These are phyloP conservation scores for Hemisphaericaspora nanyangensis DNA, from an alignment of 805 yeast genomes.

Conservation along the genomic window DNA sequence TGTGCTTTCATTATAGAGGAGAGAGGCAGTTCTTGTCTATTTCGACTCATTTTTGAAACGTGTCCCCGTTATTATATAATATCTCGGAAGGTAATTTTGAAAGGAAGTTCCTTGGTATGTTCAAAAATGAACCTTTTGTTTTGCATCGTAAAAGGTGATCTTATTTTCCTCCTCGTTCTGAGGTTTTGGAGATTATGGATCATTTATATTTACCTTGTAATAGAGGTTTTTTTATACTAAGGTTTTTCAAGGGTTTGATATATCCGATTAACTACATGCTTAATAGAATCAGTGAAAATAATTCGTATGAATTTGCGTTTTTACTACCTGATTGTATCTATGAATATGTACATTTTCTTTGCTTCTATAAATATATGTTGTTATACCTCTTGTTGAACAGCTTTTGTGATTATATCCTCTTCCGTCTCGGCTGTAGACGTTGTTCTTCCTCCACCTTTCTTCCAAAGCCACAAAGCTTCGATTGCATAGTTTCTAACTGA, in stretches of 20 bases:
- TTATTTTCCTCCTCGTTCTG: no score
- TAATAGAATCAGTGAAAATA: neutral
- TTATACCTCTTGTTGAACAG: slow-evolving; percentile 4
- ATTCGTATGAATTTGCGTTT: neutral
- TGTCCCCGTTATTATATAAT: no score
- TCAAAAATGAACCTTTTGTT: no score
- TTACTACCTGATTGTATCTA: neutral
- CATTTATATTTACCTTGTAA: no score
- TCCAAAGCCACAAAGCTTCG: slow-evolving; percentile 92
- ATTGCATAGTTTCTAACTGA: slow-evolving; percentile 80
- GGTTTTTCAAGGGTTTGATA: neutral
- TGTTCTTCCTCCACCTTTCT: slow-evolving; percentile 43
- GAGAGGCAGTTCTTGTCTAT: neutral
- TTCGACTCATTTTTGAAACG: no score
- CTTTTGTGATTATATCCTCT: slow-evolving; percentile 22
- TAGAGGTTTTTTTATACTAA: no score
- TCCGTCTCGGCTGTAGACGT: slow-evolving; percentile 13
- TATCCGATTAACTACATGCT: neutral
- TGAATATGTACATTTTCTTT: slow-evolving; percentile 11
- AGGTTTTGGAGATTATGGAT: no score
- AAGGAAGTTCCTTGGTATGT: no score
- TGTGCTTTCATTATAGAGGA: no score
- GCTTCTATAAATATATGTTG: no score
- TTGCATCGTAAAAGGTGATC: no score
- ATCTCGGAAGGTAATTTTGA: no score